Evolutionary conservation across 2,329 filamentous ascomycete species (phyloP).

Genomic region (Penicillium polonicum): DNA sequence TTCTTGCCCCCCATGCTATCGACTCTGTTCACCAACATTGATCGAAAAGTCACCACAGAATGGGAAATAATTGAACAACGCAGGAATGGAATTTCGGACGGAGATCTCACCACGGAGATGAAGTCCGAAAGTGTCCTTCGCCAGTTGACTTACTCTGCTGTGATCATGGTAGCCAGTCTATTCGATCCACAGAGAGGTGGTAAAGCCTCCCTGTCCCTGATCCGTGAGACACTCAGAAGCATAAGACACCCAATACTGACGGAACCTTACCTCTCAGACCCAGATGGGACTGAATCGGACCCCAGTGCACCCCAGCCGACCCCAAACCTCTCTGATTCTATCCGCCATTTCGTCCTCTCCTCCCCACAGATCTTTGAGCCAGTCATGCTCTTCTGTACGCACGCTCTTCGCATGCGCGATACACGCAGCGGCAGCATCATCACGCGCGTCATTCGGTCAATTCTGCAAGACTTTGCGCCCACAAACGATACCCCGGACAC

Average conservation of each 20-base stretch:
- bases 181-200: conserved; percentile 69
- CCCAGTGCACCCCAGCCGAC: conserved; percentile 34
- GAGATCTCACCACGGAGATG: conserved; percentile 92
- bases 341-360: conserved; percentile 79
- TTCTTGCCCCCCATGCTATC: conserved; percentile 84
- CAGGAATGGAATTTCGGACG: conserved; percentile 63
- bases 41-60: conserved; percentile 80
- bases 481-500: conserved; percentile 42
- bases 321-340: conserved; percentile 54
- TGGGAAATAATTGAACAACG: conserved; percentile 72
- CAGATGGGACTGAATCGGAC: conserved; percentile 36
- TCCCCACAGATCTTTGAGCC: conserved; percentile 79
- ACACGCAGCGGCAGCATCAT: conserved; percentile 83
- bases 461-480: conserved; percentile 73
- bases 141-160: conserved; percentile 86
- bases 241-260: background rate
- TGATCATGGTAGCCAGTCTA: conserved; percentile 86
- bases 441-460: conserved; percentile 78
- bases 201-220: conserved; percentile 41
- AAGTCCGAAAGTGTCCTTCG: conserved; percentile 93
- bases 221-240: background rate
- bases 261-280: conserved; percentile 27
- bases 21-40: conserved; percentile 79
- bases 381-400: conserved; percentile 85
- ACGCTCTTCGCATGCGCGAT: conserved; percentile 86